Conservation (phyloP, 2,329 filamentous ascomycete genomes). For the Fusarium robinianum region DNA sequence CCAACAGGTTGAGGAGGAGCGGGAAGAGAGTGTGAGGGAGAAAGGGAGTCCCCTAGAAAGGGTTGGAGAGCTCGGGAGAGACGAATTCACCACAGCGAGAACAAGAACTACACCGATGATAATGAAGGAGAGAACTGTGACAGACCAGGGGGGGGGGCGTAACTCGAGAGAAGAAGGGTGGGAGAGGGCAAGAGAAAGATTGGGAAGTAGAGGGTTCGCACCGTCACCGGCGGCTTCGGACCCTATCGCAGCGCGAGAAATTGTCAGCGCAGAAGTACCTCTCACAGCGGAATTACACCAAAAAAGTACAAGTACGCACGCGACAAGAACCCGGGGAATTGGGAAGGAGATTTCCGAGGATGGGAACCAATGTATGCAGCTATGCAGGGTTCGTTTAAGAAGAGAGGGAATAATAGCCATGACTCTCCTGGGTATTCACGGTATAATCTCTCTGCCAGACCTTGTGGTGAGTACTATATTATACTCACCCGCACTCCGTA, state of each 20-base stretch:
- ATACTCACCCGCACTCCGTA: too few species aligned
- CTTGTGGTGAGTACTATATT: too few species aligned
- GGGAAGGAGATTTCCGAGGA: background rate
- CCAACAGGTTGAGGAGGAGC: slow-evolving; percentile 9
- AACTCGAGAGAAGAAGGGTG: slow-evolving; percentile 4
- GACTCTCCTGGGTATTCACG: too few species aligned
- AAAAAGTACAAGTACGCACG: slow-evolving; percentile 12
- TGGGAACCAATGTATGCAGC: too few species aligned
- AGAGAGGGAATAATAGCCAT: too few species aligned
- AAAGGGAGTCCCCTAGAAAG: slow-evolving; percentile 13
- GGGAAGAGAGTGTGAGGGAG: slow-evolving; percentile 2
- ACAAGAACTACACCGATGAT: too few species aligned
- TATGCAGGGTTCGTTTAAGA: too few species aligned
- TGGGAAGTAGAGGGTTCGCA: slow-evolving; percentile 28
- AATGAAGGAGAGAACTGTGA: slow-evolving; percentile 12
- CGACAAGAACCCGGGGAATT: background rate
- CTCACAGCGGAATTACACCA: slow-evolving; percentile 7
- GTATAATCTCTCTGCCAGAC: too few species aligned
- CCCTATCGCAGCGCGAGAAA: slow-evolving; percentile 36
- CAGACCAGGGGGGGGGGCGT: slow-evolving; percentile 16
- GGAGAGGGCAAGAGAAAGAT: slow-evolving; percentile 13
- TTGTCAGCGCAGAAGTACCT: slow-evolving; percentile 34
- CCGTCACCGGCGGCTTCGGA: slow-evolving; percentile 36
- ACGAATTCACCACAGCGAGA: slow-evolving; percentile 12
- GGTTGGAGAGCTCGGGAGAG: slow-evolving; percentile 31